phyloP scores from a whole-genome alignment of 306 rosid genomes.

The Malus fusca region DNA sequence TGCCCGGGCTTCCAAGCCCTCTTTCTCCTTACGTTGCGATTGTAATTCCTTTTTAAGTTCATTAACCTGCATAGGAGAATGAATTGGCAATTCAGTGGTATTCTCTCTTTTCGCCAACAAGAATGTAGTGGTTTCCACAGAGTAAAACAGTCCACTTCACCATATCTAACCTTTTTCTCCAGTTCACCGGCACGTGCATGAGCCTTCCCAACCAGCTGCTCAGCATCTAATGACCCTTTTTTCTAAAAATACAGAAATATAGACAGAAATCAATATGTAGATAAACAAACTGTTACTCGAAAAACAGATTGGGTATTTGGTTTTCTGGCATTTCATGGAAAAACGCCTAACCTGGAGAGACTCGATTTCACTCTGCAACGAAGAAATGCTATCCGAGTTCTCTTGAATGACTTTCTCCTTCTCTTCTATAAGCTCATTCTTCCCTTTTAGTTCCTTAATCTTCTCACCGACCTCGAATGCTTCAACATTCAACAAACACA shows the following conservation, averaged over 20 bases:
- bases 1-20: conserved; percentile 51
- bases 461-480: conserved; percentile 54
- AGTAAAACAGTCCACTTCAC: neutral
- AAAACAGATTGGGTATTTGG: neutral
- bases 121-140: conserved; percentile 1
- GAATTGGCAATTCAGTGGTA: neutral
- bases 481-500: conserved; percentile 25
- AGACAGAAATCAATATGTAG: neutral
- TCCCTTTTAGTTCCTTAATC: conserved; percentile 43
- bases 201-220: conserved; percentile 73
- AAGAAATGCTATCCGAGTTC: conserved; percentile 37
- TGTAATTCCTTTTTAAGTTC: conserved; percentile 51
- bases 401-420: conserved; percentile 51
- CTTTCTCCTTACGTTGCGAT: conserved; percentile 46
- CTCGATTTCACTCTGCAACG: conserved; percentile 53
- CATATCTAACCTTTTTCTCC: conserved; percentile 61
- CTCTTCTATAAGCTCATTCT: conserved; percentile 47
- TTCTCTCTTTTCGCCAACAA: neutral
- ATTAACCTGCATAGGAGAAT: conserved; percentile 46
- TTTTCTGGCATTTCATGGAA: neutral
- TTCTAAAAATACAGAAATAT: conserved; percentile 30
- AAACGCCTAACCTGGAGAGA: conserved; percentile 67
- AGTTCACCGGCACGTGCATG: conserved; percentile 82
- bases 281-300: neutral
- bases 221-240: conserved; percentile 50